A percentile compares a stretch with the other conserved stretches of the same genome.
Conservation (phyloP, 805 yeast genomes). For the Ogataea saltuana region DNA sequence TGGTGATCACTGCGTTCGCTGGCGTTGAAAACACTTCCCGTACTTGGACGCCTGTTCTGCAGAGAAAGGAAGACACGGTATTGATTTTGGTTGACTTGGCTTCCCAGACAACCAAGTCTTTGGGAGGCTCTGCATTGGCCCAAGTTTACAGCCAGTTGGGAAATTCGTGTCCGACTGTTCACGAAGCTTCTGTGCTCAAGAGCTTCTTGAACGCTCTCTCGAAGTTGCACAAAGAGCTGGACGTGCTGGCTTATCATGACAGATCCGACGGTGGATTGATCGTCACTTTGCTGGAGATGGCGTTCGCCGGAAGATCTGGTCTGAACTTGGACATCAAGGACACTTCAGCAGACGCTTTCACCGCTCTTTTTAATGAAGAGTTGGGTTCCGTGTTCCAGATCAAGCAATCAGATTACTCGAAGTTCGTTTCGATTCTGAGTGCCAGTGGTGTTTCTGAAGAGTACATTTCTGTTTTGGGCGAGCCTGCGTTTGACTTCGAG, state of each 20-base stretch:
- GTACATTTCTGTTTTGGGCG: slow-evolving; percentile 65
- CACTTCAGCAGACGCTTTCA: slow-evolving; percentile 41
- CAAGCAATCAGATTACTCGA: slow-evolving; percentile 47
- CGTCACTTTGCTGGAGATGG: slow-evolving; percentile 88
- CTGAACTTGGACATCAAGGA: slow-evolving; percentile 53
- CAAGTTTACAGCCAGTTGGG: slow-evolving; percentile 93
- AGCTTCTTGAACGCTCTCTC: slow-evolving; percentile 68
- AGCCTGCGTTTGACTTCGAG: slow-evolving; percentile 54
- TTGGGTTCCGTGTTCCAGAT: slow-evolving; percentile 96
- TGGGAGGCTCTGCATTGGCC: slow-evolving; percentile 94
- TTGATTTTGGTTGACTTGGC: slow-evolving; percentile 81
- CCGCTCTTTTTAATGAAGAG: slow-evolving; percentile 84
- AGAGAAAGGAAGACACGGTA: slow-evolving; percentile 49
- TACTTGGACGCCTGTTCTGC: slow-evolving; percentile 93
- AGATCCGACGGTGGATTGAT: slow-evolving; percentile 95
- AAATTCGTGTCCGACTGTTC: slow-evolving; percentile 78
- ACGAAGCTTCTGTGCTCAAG: slow-evolving; percentile 62
- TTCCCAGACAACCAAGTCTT: slow-evolving; percentile 45
- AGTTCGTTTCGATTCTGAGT: slow-evolving; percentile 57
- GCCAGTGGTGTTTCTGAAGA: slow-evolving; percentile 57
- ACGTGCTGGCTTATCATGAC: slow-evolving; percentile 90
- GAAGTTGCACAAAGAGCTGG: slow-evolving; percentile 63
- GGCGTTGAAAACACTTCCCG: slow-evolving; percentile 80
- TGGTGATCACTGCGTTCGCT: slow-evolving; percentile 88
- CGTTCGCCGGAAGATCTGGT: slow-evolving; percentile 93